A percentile compares a stretch with the other conserved stretches of the same genome.
Conservation (phyloP, 495 filamentous ascomycete genomes). For the Podospora pseudoanserina region DNA sequence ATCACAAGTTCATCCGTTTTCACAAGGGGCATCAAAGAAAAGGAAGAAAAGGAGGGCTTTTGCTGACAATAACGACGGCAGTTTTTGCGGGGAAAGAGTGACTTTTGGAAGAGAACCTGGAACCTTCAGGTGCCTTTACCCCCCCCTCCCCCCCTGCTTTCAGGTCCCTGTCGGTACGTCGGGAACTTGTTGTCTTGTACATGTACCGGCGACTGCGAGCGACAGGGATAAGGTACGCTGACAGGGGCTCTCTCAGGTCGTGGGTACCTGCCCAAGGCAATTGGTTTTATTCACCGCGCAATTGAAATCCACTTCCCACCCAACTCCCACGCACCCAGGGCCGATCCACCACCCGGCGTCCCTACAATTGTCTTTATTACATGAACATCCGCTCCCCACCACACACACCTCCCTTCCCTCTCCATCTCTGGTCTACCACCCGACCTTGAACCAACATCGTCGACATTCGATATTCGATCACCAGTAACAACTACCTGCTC, state of each 20-base stretch:
- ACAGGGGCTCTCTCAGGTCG: constrained; percentile 3
- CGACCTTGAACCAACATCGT: constrained; percentile 16
- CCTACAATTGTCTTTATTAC: constrained; percentile 31
- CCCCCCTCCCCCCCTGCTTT: background rate
- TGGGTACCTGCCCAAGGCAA: constrained; percentile 24
- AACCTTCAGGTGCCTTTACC: background rate
- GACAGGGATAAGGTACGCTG: constrained; percentile 12
- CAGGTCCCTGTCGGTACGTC: constrained; percentile 27
- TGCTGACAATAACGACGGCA: background rate
- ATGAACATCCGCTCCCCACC: constrained; percentile 36
- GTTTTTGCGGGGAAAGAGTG: background rate
- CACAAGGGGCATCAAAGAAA: background rate
- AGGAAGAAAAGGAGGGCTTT: constrained; percentile 1
- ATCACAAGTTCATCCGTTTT: constrained; percentile 1
- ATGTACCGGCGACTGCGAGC: constrained; percentile 28
- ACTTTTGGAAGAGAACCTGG: background rate
- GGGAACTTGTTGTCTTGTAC: constrained; percentile 29
- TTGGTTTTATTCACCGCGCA: constrained; percentile 29
- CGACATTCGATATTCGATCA: constrained; percentile 8
- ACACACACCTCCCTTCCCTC: constrained; percentile 27
- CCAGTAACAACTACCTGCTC: background rate
- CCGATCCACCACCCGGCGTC: constrained; percentile 21
- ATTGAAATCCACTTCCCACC: background rate
- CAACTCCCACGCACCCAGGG: constrained; percentile 22
- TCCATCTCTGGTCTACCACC: constrained; percentile 20